Percentiles rank a stretch among this genome's conserved stretches.
Evolutionary conservation across 176 grass and related monocot species (phyloP).

Genomic region (Zoysia japonica): DNA sequence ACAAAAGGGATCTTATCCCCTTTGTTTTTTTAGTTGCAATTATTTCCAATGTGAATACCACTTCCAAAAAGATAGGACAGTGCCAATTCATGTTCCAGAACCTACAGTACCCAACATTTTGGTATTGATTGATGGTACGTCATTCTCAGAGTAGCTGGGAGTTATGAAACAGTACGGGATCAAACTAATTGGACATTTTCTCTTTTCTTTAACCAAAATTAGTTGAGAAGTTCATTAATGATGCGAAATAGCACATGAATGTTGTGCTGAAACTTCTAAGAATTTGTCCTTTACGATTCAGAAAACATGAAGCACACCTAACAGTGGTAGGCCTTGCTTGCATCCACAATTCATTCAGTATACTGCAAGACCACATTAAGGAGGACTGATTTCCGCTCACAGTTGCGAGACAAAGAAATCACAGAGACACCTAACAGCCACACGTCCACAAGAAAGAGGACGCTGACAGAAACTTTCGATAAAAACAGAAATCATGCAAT

Average conservation of each 20-base stretch:
- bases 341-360: background rate
- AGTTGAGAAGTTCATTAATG: conserved; percentile 46
- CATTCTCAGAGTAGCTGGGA: conserved; percentile 38
- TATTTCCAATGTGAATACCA: background rate
- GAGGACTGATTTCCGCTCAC: background rate
- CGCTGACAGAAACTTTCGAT: conserved; percentile 32
- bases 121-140: conserved; percentile 29
- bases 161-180: conserved; percentile 15
- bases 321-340: background rate
- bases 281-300: background rate
- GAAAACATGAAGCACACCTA: background rate
- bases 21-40: background rate
- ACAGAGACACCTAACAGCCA: background rate
- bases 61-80: conserved; percentile 6
- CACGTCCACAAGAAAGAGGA: conserved; percentile 19
- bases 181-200: conserved; percentile 15
- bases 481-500: conserved; percentile 6
- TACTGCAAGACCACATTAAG: conserved; percentile 13
- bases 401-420: conserved; percentile 11
- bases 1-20: background rate
- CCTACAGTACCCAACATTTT: background rate
- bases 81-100: background rate
- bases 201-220: conserved; percentile 1
- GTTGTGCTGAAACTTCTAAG: conserved; percentile 3
- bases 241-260: conserved; percentile 22